Conservation (phyloP, 2,329 filamentous ascomycete species). For the Diplodia scrobiculata region DNA sequence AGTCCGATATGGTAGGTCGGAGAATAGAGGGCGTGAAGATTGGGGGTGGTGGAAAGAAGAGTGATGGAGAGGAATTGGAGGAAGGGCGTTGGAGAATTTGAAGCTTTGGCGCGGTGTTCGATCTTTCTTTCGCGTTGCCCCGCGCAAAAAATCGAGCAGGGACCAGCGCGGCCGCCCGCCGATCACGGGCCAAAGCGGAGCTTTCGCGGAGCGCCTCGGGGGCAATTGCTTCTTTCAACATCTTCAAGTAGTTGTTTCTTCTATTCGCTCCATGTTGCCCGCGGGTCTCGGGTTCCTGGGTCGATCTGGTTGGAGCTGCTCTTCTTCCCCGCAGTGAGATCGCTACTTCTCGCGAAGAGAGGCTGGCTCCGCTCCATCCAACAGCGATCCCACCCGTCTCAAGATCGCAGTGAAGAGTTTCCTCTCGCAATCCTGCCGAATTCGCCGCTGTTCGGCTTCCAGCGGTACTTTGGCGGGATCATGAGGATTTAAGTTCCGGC, state of each 20-base stretch:
- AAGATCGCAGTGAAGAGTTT: neutral
- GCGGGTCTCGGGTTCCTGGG: conserved; percentile 13
- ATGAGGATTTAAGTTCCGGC: neutral
- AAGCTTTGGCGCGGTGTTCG: conserved; percentile 23
- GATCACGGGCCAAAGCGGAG: conserved; percentile 26
- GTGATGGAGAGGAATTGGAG: conserved; percentile 4
- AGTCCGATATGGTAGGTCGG: neutral
- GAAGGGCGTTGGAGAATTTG: conserved; percentile 22
- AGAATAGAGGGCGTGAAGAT: neutral
- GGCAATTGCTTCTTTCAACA: conserved; percentile 23
- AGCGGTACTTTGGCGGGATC: neutral
- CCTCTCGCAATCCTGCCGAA: conserved; percentile 1
- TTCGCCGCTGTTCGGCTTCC: neutral
- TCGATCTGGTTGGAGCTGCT: conserved; percentile 19
- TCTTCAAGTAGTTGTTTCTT: neutral
- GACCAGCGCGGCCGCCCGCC: neutral
- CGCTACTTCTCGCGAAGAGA: neutral
- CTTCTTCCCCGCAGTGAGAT: conserved; percentile 2
- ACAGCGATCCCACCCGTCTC: neutral
- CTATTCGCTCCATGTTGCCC: conserved; percentile 9
- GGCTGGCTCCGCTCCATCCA: neutral
- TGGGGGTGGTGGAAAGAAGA: neutral
- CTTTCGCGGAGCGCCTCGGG: conserved; percentile 23
- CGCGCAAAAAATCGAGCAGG: conserved; percentile 27
- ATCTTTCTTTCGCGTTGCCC: conserved; percentile 21